Evolutionary conservation across 768 basidiomycete species (phyloP).

Genomic region (Macrolepiota dolichaula): DNA sequence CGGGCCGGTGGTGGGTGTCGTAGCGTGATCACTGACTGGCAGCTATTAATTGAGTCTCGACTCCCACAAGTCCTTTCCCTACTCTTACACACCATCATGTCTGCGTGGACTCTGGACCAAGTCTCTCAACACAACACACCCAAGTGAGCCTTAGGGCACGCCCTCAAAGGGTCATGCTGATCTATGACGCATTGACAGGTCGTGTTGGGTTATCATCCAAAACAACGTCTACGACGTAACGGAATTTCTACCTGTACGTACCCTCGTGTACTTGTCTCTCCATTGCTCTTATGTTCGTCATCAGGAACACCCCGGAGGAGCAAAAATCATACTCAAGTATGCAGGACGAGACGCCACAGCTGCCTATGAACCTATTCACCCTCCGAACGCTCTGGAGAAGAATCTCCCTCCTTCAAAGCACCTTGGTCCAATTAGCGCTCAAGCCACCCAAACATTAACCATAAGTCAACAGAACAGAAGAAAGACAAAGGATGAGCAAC

Average conservation of each 20-base stretch:
- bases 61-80: neutral
- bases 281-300: conserved; percentile 1
- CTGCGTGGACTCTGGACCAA: conserved; percentile 49
- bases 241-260: conserved; percentile 61
- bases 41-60: neutral
- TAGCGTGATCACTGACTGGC: conserved; percentile 3
- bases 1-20: conserved; percentile 1
- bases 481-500: conserved; percentile 67
- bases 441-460: conserved; percentile 36
- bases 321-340: conserved; percentile 77
- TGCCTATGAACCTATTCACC: conserved; percentile 80
- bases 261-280: neutral
- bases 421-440: conserved; percentile 59
- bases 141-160: conserved; percentile 33
- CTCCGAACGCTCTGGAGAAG: conserved; percentile 74
- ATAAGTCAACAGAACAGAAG: conserved; percentile 34
- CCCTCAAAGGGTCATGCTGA: conserved; percentile 4
- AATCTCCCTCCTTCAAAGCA: conserved; percentile 69
- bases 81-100: conserved; percentile 27
- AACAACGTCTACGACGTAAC: conserved; percentile 86
- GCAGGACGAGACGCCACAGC: conserved; percentile 83
- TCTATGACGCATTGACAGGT: conserved; percentile 34
- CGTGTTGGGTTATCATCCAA: conserved; percentile 83
- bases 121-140: conserved; percentile 56
- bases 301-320: conserved; percentile 80